Evolutionary conservation across 2,329 filamentous ascomycete species (phyloP).

Genomic region (Alternaria atra): DNA sequence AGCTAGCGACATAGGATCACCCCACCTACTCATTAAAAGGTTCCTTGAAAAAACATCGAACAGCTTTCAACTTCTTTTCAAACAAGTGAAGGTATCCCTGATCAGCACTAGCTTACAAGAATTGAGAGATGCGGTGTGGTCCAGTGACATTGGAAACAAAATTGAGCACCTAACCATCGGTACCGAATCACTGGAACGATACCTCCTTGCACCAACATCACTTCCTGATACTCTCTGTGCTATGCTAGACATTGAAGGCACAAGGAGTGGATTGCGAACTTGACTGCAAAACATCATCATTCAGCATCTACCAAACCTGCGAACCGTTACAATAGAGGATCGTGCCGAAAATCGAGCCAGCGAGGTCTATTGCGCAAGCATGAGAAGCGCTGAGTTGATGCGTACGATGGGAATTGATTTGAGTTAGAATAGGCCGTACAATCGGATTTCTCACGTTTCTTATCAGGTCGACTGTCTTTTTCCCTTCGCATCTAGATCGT

Average conservation of each 20-base stretch:
- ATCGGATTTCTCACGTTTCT: background rate
- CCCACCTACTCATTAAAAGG: background rate
- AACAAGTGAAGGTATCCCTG: background rate
- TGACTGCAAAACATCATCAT: background rate
- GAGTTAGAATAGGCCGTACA: background rate
- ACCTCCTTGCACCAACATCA: background rate
- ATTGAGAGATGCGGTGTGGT: background rate
- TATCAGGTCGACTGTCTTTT: too few relatives aligned
- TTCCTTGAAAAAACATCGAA: background rate
- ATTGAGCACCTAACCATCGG: background rate
- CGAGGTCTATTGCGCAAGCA: background rate
- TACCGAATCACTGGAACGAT: background rate
- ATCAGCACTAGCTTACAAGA: background rate
- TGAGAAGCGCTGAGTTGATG: background rate
- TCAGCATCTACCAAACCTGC: background rate
- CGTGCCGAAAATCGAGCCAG: background rate
- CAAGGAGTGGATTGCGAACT: background rate
- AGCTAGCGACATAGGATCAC: background rate
- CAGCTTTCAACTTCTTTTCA: background rate
- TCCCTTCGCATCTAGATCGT: background rate
- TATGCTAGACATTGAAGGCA: background rate
- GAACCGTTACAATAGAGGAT: background rate
- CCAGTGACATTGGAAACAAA: background rate
- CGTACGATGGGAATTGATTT: background rate
- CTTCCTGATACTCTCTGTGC: background rate